Conservation (phyloP, 306 rosid species). For the Lupinus albus region DNA sequence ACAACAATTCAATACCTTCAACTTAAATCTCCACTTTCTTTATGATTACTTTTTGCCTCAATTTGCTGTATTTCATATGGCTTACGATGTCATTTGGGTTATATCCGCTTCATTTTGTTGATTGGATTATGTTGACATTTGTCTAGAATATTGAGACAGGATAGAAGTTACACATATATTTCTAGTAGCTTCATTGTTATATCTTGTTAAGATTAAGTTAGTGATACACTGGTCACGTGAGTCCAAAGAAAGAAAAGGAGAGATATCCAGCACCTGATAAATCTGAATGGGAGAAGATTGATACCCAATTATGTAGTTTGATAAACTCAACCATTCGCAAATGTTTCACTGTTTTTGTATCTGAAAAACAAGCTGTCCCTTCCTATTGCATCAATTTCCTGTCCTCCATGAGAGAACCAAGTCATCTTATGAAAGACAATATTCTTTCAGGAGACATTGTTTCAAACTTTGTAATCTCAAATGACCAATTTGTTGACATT, state of each 20-base stretch:
- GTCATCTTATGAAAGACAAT: neutral
- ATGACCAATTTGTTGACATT: neutral
- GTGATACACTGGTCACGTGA: neutral
- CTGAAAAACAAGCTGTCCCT: neutral
- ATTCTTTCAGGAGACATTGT: neutral
- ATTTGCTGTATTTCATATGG: too few relatives aligned
- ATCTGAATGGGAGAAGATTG: neutral
- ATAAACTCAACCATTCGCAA: neutral
- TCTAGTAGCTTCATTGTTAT: too few relatives aligned
- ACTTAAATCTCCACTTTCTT: too few relatives aligned
- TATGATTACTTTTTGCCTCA: too few relatives aligned
- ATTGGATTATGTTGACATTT: too few relatives aligned
- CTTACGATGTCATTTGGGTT: too few relatives aligned
- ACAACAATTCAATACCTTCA: too few relatives aligned
- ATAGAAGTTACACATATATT: too few relatives aligned
- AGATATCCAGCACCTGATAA: neutral
- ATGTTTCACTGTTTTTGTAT: neutral
- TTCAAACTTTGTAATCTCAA: neutral
- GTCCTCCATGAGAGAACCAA: neutral
- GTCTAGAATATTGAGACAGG: too few relatives aligned
- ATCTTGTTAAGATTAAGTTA: neutral
- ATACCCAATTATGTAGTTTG: too few relatives aligned
- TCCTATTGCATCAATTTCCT: too few relatives aligned
- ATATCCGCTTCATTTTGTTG: too few relatives aligned
- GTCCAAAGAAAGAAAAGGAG: neutral